Evolutionary conservation across 352 stramenopile species (phyloP), one percentile per base, ranked within the genome.

Genomic region (Globisporangium uncinulatum): DNA sequence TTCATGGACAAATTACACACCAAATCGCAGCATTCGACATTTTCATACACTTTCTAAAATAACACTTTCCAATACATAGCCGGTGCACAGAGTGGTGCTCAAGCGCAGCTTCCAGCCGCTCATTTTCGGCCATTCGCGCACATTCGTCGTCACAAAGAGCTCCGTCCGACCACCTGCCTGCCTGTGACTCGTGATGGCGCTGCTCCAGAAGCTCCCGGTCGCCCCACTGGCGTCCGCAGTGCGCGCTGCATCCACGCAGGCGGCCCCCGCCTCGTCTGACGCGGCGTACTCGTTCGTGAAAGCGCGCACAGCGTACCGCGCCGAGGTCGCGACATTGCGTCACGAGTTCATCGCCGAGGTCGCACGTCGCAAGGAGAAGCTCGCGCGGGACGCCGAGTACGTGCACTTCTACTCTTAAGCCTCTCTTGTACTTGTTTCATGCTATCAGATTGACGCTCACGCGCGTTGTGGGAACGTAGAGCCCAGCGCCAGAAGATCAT

Each of bases 361-460:
- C 53, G 68, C 66, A 44, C 72, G 76, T 11, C 82, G 84, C 53
- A 76, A 74, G 51, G 79, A 94, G 69, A 89, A 91, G 68, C 76
- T 87, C 48, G 84, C 84, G 21, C 81, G 79, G 64, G 84, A 94
- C 79, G 82, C 82, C 67, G 79, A 92, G 82, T 92, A 76, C 60
- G 80, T 71, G 9, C n/a, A n/a, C n/a, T 37, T 69, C 15, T 31
- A 15, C 36, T 54, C 29, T n/a, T n/a, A n/a, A n/a, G 46, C 17
- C 54, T 48, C 5, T 8, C 20, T 15, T 17, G 41, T 19, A 21
- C 41, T n/a, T 36, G 10, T 17, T 10, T 51, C n/a, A n/a, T n/a
- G n/a, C n/a, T n/a, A n/a, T n/a, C n/a, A n/a, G n/a, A n/a, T n/a
- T n/a, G n/a, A n/a, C n/a, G 11, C 19, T 50, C 44, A 29, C 11